Evolutionary conservation across 192 early-diverging fungal species (phyloP), one percentile per base, ranked within the genome.

Genomic region (Oehlia diaphana): DNA sequence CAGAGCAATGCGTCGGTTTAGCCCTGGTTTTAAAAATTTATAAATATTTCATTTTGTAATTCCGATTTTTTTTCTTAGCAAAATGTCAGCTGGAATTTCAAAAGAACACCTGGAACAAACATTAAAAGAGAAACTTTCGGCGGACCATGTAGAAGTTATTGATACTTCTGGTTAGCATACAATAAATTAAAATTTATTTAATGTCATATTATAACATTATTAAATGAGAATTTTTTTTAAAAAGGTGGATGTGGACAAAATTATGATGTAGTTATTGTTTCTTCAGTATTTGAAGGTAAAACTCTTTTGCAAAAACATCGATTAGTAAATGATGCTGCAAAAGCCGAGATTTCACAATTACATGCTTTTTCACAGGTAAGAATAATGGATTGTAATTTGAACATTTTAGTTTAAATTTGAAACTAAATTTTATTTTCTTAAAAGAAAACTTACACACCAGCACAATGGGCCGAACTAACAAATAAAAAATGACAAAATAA

Each of bases 281-380:
- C 93, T 13, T 76, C 88, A 62, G 28, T 86, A 78, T 96, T 96
- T 83, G 89, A 91, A 78, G 93, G 92, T 66, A 92, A 91, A 81
- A 76, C 85, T 9, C 80, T 91, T 9, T 84, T 96, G 16, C 89
- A 91, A 79, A 87, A 91, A 82, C 95, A 96, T 79, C 87, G 92
- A 42, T 79, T 96, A 79, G 95, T 96, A 21, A 95, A 96, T 83
- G 93, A 94, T 50, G 87, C 90, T 7, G 81, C 91, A 37, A 94
- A 96, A 84, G 89, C 90, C 12, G 92, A 94, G 82, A 94, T 96
- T 71, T 84, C 89, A n/a, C 80, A 86, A 47, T 90, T 96, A 9
- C 95, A 96, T 76, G 95, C 95, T 33, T 96, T 96, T 81, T 92
- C 92, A 49, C 94, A 95, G 89, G 93, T 94, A 86, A 65, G 19